Conservation (phyloP, 2,329 filamentous ascomycete genomes). For the Aspergillus sp. region DNA sequence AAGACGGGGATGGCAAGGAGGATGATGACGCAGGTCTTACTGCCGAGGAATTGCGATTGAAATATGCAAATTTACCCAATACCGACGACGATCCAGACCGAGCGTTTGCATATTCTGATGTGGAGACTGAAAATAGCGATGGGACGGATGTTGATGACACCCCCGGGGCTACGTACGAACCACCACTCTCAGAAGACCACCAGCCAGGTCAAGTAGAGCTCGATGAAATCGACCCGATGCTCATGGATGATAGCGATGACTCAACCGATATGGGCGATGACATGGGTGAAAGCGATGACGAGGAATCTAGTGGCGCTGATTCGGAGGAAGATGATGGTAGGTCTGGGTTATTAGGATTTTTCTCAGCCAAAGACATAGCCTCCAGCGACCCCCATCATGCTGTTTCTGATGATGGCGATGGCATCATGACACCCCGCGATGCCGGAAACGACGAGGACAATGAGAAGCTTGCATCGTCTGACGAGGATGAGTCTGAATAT, state of each 20-base stretch:
- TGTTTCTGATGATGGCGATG: constrained; percentile 37
- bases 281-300: constrained; percentile 48
- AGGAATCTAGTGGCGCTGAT: constrained; percentile 52
- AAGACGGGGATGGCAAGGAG: constrained; percentile 37
- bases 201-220: constrained; percentile 25
- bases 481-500: constrained; percentile 25
- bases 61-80: constrained; percentile 45
- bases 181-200: constrained; percentile 26
- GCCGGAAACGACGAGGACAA: constrained; percentile 30
- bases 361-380: constrained; percentile 43
- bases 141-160: constrained; percentile 19
- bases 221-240: constrained; percentile 45
- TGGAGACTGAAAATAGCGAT: constrained; percentile 21
- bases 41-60: constrained; percentile 47
- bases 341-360: constrained; percentile 47
- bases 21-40: constrained; percentile 48
- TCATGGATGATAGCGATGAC: constrained; percentile 48
- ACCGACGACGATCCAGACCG: constrained; percentile 22
- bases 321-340: constrained; percentile 47
- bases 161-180: constrained; percentile 11
- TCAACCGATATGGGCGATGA: constrained; percentile 51
- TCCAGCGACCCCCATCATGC: constrained; percentile 14
- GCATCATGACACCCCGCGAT: constrained; percentile 29
- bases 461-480: constrained; percentile 21
- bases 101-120: constrained; percentile 25